Percentiles rank a stretch among this genome's conserved stretches.
These are phyloP conservation scores for Zelonia costaricensis DNA, from an alignment of 208 protist genomes.

Conservation along the genomic window DNA sequence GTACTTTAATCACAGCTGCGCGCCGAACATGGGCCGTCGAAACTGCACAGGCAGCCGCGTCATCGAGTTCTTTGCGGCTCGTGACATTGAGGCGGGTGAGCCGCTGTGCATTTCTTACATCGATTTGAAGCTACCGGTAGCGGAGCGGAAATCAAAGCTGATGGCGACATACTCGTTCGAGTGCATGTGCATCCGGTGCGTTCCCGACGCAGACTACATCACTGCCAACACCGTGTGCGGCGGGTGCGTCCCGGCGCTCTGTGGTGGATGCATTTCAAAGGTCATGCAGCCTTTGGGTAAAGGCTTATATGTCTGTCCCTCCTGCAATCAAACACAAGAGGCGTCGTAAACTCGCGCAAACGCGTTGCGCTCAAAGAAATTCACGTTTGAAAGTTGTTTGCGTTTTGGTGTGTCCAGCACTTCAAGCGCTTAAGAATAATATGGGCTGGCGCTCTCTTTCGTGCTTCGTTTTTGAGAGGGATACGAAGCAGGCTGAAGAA, in stretches of 20 bases:
- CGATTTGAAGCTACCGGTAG: constrained; percentile 25
- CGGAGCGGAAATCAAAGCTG: constrained; percentile 23
- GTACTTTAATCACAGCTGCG: constrained; percentile 53
- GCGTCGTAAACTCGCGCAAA: constrained; percentile 5
- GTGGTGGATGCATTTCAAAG: constrained; percentile 31
- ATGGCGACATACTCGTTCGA: constrained; percentile 42
- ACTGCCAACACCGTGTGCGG: constrained; percentile 22
- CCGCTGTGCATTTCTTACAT: constrained; percentile 49
- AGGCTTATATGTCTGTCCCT: constrained; percentile 26
- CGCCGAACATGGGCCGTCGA: constrained; percentile 33
- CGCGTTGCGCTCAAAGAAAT: not conserved
- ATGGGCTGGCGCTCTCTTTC: no score
- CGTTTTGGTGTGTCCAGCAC: no score
- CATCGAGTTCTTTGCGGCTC: constrained; percentile 31
- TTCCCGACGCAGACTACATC: constrained; percentile 5
- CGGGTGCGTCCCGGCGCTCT: constrained; percentile 20
- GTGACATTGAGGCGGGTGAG: constrained; percentile 25
- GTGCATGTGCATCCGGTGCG: constrained; percentile 26
- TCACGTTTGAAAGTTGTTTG: not conserved
- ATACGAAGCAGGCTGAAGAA: no score
- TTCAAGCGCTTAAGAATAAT: no score
- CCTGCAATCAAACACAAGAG: constrained; percentile 21
- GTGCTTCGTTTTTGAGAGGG: no score
- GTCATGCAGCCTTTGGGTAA: constrained; percentile 26
- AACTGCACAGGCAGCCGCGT: constrained; percentile 18